Evolutionary conservation across 2,329 filamentous ascomycete species (phyloP).

Genomic region (Aspergillus ibericus): DNA sequence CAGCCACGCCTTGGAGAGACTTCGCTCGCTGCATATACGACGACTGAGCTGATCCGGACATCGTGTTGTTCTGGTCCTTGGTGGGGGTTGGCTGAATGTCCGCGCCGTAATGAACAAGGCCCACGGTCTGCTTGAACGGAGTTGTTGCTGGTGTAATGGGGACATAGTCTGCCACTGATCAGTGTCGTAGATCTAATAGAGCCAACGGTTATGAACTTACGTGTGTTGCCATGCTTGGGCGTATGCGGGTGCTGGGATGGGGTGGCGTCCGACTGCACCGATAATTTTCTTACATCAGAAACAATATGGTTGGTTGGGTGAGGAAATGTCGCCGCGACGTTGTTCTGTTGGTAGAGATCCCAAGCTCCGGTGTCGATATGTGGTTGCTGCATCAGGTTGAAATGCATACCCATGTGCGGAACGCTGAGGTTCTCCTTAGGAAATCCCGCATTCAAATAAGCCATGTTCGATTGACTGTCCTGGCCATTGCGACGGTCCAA

Average conservation of each 20-base stretch:
- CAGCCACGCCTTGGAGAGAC: slow-evolving; percentile 48
- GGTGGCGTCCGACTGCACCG: slow-evolving; percentile 40
- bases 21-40: slow-evolving; percentile 47
- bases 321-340: slow-evolving; percentile 23
- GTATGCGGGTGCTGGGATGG: slow-evolving; percentile 58
- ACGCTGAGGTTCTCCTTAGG: slow-evolving; percentile 19
- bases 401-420: slow-evolving; percentile 24
- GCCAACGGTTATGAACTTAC: slow-evolving; percentile 47
- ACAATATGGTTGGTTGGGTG: slow-evolving; percentile 25
- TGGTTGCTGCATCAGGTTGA: slow-evolving; percentile 34
- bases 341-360: slow-evolving; percentile 27
- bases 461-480: slow-evolving; percentile 32
- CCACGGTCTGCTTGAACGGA: slow-evolving; percentile 49
- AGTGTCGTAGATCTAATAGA: slow-evolving; percentile 12
- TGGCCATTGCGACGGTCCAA: slow-evolving; percentile 37
- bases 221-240: slow-evolving; percentile 60
- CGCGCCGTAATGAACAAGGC: slow-evolving; percentile 39
- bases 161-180: slow-evolving; percentile 54
- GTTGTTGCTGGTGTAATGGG: slow-evolving; percentile 69
- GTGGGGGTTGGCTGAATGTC: slow-evolving; percentile 43
- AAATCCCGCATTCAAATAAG: slow-evolving; percentile 23
- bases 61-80: slow-evolving; percentile 37
- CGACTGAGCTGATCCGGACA: slow-evolving; percentile 34
- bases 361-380: slow-evolving; percentile 27
- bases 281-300: slow-evolving; percentile 35